Percentiles rank a stretch among this genome's conserved stretches.
These are phyloP conservation scores for Penicillium arizonense DNA, from an alignment of 495 filamentous ascomycete species.

Conservation along the genomic window DNA sequence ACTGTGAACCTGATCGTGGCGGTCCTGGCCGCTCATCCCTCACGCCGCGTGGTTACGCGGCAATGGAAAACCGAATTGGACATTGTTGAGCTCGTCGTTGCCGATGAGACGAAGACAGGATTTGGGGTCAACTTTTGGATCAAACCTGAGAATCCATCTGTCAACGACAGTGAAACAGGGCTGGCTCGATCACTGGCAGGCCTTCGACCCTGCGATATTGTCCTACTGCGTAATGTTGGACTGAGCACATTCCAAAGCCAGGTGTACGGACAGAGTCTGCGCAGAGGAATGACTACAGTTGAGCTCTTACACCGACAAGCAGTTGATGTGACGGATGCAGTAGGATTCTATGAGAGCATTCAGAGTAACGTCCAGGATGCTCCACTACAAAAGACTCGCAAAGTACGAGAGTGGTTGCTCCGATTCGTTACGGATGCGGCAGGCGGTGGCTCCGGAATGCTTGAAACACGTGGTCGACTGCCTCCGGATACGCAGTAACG, in stretches of 20 bases:
- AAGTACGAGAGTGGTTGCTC: constrained; percentile 72
- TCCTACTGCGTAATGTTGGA: constrained; percentile 75
- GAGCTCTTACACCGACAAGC: constrained; percentile 60
- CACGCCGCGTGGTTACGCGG: constrained; percentile 57
- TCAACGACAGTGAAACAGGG: constrained; percentile 22
- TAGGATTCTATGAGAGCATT: constrained; percentile 32
- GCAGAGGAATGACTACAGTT: constrained; percentile 67
- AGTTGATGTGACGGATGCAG: constrained; percentile 38
- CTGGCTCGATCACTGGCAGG: constrained; percentile 43
- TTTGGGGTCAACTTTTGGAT: constrained; percentile 89
- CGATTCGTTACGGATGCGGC: constrained; percentile 59
- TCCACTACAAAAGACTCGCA: constrained; percentile 60
- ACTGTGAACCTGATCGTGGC: constrained; percentile 75
- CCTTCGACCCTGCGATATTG: constrained; percentile 67
- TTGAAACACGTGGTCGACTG: constrained; percentile 33
- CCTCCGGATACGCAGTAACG: constrained; percentile 51
- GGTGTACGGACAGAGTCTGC: constrained; percentile 75
- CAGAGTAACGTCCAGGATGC: constrained; percentile 33
- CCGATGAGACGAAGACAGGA: constrained; percentile 80
- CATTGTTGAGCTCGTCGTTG: constrained; percentile 76
- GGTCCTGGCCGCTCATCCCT: constrained; percentile 66
- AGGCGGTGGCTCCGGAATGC: constrained; percentile 33
- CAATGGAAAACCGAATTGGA: constrained; percentile 51
- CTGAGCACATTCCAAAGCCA: constrained; percentile 66
- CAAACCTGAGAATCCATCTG: constrained; percentile 21